Percentiles rank a stretch among this genome's conserved stretches.
phyloP scores from a whole-genome alignment of 768 basidiomycete species.

The Tylopilus felleus region DNA sequence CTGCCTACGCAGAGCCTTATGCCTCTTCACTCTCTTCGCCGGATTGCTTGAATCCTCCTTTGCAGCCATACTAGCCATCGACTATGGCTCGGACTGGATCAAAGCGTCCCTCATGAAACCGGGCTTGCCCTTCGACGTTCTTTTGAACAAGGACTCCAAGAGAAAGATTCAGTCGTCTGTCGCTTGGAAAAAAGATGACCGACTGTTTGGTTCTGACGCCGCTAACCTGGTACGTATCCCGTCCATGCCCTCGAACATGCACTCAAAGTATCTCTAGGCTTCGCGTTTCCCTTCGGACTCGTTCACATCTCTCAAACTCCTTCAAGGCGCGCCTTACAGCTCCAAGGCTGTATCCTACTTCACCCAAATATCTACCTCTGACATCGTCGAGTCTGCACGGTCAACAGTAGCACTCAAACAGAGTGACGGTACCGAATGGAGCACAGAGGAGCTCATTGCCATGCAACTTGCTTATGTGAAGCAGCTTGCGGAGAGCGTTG shows the following conservation, averaged over 20 bases:
- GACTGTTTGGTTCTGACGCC: slow-evolving; percentile 88
- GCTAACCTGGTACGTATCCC: slow-evolving; percentile 69
- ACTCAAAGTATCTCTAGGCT: slow-evolving; percentile 49
- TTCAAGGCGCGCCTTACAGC: slow-evolving; percentile 68
- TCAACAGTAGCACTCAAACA: slow-evolving; percentile 58
- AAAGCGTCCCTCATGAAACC: slow-evolving; percentile 96
- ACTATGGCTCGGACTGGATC: slow-evolving; percentile 98
- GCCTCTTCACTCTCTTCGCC: slow-evolving; percentile 23
- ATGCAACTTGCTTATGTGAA: slow-evolving; percentile 94
- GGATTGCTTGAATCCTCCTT: slow-evolving; percentile 35
- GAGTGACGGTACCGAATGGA: slow-evolving; percentile 68
- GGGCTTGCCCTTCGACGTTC: slow-evolving; percentile 90
- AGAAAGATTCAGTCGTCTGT: slow-evolving; percentile 90
- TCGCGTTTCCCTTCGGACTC: slow-evolving; percentile 88
- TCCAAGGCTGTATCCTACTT: slow-evolving; percentile 59
- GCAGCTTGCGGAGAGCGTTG: slow-evolving; percentile 74
- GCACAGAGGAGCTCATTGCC: slow-evolving; percentile 84
- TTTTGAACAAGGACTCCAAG: slow-evolving; percentile 96
- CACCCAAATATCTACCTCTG: slow-evolving; percentile 51
- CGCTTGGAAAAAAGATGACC: slow-evolving; percentile 87
- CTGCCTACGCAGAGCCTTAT: slow-evolving; percentile 28
- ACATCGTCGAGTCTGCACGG: slow-evolving; percentile 52
- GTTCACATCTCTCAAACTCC: slow-evolving; percentile 80
- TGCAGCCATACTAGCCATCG: slow-evolving; percentile 88
- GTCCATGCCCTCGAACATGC: neutral